A percentile compares a stretch with the other conserved stretches of the same genome.
These are phyloP conservation scores for Poa annua DNA, from an alignment of 176 grass and related monocot species.

Conservation along the genomic window DNA sequence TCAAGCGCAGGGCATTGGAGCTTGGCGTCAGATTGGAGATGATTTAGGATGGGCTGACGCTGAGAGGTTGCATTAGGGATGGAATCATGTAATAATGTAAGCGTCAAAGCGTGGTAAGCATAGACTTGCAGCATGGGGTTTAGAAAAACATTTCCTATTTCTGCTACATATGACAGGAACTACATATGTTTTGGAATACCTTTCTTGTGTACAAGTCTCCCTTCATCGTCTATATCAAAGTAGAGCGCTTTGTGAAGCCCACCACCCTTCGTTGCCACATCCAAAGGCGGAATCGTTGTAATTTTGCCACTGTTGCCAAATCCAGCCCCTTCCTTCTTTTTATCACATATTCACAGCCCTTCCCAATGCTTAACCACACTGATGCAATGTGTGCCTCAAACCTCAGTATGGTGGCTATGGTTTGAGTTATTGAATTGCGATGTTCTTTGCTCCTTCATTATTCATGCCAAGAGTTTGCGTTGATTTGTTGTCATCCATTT, in stretches of 20 bases:
- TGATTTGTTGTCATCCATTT: not conserved
- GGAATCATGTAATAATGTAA: not conserved
- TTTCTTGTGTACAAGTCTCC: not conserved
- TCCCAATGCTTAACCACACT: not conserved
- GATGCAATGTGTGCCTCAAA: not conserved
- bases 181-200: not conserved
- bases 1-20: not conserved
- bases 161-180: not conserved
- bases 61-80: not conserved
- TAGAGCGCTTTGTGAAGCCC: not conserved
- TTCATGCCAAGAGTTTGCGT: not conserved
- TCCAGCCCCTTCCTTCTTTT: not conserved
- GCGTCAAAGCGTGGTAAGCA: not conserved
- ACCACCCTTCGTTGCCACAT: not conserved
- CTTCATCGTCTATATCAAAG: not conserved
- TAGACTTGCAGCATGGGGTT: not conserved
- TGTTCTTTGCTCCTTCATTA: not conserved
- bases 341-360: too few species aligned
- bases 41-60: not conserved
- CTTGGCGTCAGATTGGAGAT: not conserved
- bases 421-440: not conserved
- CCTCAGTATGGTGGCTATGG: not conserved
- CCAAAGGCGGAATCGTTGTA: not conserved
- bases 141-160: not conserved
- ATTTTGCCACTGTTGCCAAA: not conserved